These are phyloP conservation scores for Scheffersomyces stambukii DNA, from an alignment of 1,139 yeast species.

Conservation along the genomic window DNA sequence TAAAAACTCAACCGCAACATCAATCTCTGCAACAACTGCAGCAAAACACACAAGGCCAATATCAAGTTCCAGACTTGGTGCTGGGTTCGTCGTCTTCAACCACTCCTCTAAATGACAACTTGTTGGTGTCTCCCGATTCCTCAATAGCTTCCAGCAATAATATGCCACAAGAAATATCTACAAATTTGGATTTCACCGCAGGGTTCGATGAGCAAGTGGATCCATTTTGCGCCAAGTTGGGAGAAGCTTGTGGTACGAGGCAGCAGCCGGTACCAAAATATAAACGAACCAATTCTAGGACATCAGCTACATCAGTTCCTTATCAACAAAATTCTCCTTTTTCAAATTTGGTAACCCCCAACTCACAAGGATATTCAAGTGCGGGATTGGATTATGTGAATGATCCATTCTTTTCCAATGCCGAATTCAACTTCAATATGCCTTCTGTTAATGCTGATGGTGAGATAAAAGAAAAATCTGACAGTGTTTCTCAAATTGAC, in stretches of 20 bases:
- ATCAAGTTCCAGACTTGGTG: slow-evolving; percentile 32
- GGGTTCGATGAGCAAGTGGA: slow-evolving; percentile 42
- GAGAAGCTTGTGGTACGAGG: slow-evolving; percentile 82
- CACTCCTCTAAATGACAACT: slow-evolving; percentile 39
- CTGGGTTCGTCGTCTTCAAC: slow-evolving; percentile 33
- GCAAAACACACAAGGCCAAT: slow-evolving; percentile 3
- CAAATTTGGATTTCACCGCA: slow-evolving; percentile 14
- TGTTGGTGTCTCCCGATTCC: slow-evolving; percentile 31
- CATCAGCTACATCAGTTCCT: slow-evolving; percentile 4
- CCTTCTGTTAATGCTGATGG: too few species aligned
- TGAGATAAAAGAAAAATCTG: slow-evolving; percentile 4
- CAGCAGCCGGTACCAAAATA: slow-evolving; percentile 62
- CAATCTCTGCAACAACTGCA: slow-evolving; percentile 5
- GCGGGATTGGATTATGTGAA: slow-evolving; percentile 13
- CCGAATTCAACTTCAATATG: too few species aligned
- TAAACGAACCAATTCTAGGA: slow-evolving; percentile 15
- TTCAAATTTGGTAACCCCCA: slow-evolving; percentile 15
- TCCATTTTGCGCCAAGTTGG: slow-evolving; percentile 71
- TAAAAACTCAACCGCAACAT: slow-evolving; percentile 7
- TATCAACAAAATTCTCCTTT: slow-evolving; percentile 17
- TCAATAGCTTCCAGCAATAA: slow-evolving; percentile 12
- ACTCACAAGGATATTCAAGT: slow-evolving; percentile 5
- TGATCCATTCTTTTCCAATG: slow-evolving; percentile 34
- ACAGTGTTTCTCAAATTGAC: slow-evolving; percentile 9
- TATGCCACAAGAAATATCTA: slow-evolving; percentile 13